phyloP scores from a whole-genome alignment of 257 asterid genomes.

The Paulownia fortunei region DNA sequence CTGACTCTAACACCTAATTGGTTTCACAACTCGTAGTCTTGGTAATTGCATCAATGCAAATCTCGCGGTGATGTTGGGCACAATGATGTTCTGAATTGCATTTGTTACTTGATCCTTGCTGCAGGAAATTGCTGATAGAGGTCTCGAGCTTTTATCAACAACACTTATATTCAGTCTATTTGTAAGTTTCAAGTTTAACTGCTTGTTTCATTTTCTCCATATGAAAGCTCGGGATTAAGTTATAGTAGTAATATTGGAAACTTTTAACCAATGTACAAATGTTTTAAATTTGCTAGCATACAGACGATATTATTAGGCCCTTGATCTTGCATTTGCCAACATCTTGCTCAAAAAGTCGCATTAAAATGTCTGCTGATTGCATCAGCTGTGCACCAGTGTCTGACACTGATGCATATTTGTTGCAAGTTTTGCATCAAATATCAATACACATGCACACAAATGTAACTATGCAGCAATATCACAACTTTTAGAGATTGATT shows the following conservation, averaged over 20 bases:
- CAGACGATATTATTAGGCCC: not conserved
- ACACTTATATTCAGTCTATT: constrained; percentile 68
- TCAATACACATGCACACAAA: not conserved
- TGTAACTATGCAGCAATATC: not conserved
- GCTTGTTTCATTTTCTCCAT: constrained; percentile 9
- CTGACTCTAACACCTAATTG: not conserved
- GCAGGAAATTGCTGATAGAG: constrained; percentile 96
- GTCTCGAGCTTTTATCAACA: constrained; percentile 85
- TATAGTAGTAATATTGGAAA: not conserved
- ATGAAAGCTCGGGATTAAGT: not conserved
- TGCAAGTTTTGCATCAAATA: constrained; percentile 23
- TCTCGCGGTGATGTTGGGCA: not conserved
- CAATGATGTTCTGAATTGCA: not conserved
- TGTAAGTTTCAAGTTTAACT: constrained; percentile 54
- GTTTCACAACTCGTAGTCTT: not conserved
- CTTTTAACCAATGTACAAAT: not conserved
- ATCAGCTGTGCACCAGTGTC: not conserved
- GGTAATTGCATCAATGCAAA: constrained; percentile 2
- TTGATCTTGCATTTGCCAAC: constrained; percentile 17
- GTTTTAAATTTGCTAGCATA: not conserved
- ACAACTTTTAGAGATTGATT: constrained; percentile 5
- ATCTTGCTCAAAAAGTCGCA: constrained; percentile 8
- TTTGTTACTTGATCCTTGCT: constrained; percentile 27
- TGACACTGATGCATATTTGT: not conserved
- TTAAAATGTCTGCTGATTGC: not conserved